These are phyloP conservation scores for Neurospora pannonica DNA, from an alignment of 495 filamentous ascomycete species.

Conservation along the genomic window DNA sequence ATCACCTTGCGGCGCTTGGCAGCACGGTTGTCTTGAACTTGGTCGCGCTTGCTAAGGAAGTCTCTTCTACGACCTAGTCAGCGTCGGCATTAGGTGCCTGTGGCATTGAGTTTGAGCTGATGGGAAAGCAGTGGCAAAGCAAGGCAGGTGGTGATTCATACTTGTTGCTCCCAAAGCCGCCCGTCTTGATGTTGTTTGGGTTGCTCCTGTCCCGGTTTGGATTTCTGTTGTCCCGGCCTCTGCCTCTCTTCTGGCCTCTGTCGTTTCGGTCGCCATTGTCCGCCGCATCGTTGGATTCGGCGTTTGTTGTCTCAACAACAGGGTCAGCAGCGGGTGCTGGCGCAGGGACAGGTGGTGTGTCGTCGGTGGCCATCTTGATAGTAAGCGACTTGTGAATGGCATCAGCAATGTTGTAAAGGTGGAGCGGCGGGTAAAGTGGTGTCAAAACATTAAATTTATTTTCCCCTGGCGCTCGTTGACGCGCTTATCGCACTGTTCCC, in stretches of 20 bases:
- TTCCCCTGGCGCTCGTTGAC: neutral
- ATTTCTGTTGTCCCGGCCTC: conserved; percentile 12
- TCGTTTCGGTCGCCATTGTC: conserved; percentile 7
- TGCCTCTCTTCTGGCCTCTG: conserved; percentile 3
- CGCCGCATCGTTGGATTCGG: neutral
- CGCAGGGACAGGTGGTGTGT: conserved; percentile 5
- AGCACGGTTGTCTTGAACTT: conserved; percentile 45
- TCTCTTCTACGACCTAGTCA: conserved; percentile 16
- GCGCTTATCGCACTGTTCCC: neutral
- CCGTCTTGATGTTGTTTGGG: conserved; percentile 10
- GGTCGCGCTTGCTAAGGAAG: conserved; percentile 49
- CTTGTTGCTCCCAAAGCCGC: conserved; percentile 17
- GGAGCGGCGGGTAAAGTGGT: neutral
- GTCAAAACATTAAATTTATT: neutral
- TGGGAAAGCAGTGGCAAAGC: neutral
- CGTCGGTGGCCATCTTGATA: conserved; percentile 13
- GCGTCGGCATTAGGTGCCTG: conserved; percentile 18
- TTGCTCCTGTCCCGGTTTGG: conserved; percentile 3
- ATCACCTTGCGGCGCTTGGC: conserved; percentile 43
- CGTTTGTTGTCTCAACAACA: neutral
- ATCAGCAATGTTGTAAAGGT: neutral
- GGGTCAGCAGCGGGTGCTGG: neutral
- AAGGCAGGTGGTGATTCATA: conserved; percentile 3
- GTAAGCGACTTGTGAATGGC: neutral
- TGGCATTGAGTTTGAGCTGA: neutral